Evolutionary conservation across 345 rosid genomes (phyloP).

Genomic region (Eucalyptus rudis): DNA sequence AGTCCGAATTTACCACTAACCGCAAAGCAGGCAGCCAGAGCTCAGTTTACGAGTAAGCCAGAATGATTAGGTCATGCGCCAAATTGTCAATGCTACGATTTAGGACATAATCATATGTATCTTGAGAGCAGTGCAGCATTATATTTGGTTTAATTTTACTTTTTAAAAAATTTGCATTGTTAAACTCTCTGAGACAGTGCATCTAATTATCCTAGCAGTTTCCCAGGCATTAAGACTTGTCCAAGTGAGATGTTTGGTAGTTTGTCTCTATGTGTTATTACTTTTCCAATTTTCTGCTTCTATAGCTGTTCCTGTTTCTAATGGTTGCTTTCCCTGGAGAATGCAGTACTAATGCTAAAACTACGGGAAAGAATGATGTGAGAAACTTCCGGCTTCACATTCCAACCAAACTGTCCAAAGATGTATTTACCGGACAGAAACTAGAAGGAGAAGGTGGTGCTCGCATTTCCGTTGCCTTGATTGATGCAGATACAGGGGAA

Average conservation of each 20-base stretch:
- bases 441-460: too few species aligned
- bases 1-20: not conserved
- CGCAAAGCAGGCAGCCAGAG: not conserved
- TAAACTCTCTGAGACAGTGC: not conserved
- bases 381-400: conserved; percentile 16
- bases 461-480: too few species aligned
- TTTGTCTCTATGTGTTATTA: not conserved
- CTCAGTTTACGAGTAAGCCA: not conserved
- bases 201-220: not conserved
- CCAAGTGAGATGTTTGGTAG: not conserved
- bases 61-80: not conserved
- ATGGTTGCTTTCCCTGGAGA: not conserved
- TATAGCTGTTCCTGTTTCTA: not conserved
- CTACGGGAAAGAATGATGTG: not conserved
- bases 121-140: not conserved
- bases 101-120: not conserved
- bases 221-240: not conserved
- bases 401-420: not conserved
- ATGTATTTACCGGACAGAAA: too few species aligned
- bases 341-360: not conserved
- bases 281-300: not conserved
- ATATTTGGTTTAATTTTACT: not conserved
- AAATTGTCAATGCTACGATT: not conserved
- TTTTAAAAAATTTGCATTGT: not conserved
- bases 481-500: too few species aligned